Evolutionary conservation across 1,139 yeast genomes (phyloP), one percentile per base, ranked within the genome.

Genomic region (Yamadazyma aaseri): DNA sequence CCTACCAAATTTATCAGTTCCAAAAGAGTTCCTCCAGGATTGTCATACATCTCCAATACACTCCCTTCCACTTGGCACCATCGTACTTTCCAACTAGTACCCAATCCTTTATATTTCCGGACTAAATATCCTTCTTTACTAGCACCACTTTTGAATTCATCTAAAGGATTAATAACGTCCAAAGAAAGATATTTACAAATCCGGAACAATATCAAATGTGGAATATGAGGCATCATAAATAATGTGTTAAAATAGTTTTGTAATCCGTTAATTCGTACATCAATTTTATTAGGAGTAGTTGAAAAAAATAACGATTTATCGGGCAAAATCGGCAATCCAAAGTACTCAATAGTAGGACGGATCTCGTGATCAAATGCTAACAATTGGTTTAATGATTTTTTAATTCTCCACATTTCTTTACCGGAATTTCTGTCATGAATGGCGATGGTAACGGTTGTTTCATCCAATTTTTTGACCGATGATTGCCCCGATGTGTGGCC

Each of bases 11-110:
- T 65, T 10, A 86, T 76, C 9, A 70, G 65, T 38, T 86, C 92
- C n/a, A 71, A 50, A 9, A 75, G 46, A 3, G 69, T 58, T 1
- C 85, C 86, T 5, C 79, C 80, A 1, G 82, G 81, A 4, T 56
- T 51, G 26, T 84, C 94, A 44, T 70, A 75, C 22, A 83, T 66
- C 38, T 80, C 81, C 38, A 87, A 60, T 24, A 55, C 58, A 1
- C 81, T 77, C 0, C 86, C 86, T 42, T 81, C 86, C 11, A 85
- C 72, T 28, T 78, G 79, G 55, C 86, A 85, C 71, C 84, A 85
- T 32, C 87, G 62, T 5, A 80, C 69, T 49, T 79, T 82, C 96
- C 96, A 87, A 26, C 72, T 73, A 8, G 71, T 36, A 60, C 83
- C 65, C 65, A 73, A 45, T 60, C 85, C 65, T 54, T 58, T 55